Evolutionary conservation across 2,329 filamentous ascomycete genomes (phyloP), one percentile per base, ranked within the genome.

Genomic region (Albophoma yamanashiensis): DNA sequence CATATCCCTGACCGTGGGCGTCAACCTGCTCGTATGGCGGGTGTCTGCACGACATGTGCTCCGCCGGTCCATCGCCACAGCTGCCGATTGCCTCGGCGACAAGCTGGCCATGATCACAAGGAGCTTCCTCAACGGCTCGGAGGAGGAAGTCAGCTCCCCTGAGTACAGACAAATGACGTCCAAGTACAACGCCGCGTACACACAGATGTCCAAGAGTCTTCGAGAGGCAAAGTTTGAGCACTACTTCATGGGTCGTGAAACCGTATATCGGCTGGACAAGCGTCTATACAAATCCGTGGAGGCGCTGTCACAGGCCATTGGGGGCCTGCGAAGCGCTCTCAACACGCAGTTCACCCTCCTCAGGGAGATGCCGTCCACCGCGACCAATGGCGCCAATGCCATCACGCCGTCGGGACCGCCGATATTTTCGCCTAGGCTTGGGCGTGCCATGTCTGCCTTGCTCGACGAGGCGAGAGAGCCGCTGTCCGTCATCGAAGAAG

Each of bases 161-260:
- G 80, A 84, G 15, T 93, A 92, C 69, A 73, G 81, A 50, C 78
- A 81, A 58, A 83, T 87, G 42, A 82, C 82, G 17, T 76, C 79
- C 2, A 79, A 79, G 47, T 93, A 92, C 73, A 85, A 84, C 64
- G 79, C 83, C 4, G 84, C 85, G 1, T 87, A 92, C 67, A 79
- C 81, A 17, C 80, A 84, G 42, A 86, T 97, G 71, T 85, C 88
- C 58, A 90, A 88, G 70, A 88, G 90, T 62, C 78, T 96, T 15
- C 84, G 85, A 63, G 93, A 97, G 72, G 89, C 92, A 17, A 96
- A 93, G 70, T 87, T 91, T 61, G 93, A 97, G 72, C 90, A 96
- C 69, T 96, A 90, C 68, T 77, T 92, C 2, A 73, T 91, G 5
- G 93, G 93, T 1, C 87, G 84, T 3, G 92, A 96, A 70, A 82